These are phyloP conservation scores for Thelephora ganbajun DNA, from an alignment of 768 basidiomycete genomes.

Conservation along the genomic window DNA sequence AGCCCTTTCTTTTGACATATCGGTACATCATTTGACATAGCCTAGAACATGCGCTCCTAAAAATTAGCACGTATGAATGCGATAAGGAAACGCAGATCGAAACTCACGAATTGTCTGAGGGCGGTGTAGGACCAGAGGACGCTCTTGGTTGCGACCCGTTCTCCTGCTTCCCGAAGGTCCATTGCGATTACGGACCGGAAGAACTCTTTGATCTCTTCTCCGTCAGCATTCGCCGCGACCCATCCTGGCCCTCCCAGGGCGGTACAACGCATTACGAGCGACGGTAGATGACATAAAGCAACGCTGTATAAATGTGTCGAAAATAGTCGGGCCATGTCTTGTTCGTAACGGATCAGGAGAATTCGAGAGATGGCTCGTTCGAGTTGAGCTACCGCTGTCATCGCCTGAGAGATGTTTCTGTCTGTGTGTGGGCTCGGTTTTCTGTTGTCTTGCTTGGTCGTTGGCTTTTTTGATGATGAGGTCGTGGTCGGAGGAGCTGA, in stretches of 20 bases:
- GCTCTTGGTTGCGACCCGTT: conserved; percentile 67
- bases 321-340: conserved; percentile 63
- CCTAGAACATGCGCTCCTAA: conserved; percentile 23
- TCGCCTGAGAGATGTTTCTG: conserved; percentile 38
- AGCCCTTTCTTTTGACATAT: conserved; percentile 53
- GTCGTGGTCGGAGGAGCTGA: conserved; percentile 36
- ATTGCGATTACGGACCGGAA: conserved; percentile 56
- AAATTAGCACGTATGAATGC: background rate
- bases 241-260: conserved; percentile 51
- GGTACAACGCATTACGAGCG: conserved; percentile 51
- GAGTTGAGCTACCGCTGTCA: conserved; percentile 49
- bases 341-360: conserved; percentile 55
- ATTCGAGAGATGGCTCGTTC: conserved; percentile 58
- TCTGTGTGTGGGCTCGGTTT: conserved; percentile 36
- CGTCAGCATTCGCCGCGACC: conserved; percentile 52
- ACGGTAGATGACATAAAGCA: conserved; percentile 52
- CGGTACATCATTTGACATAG: conserved; percentile 53
- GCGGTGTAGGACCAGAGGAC: conserved; percentile 73
- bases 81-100: background rate
- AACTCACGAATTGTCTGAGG: conserved; percentile 56
- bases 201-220: conserved; percentile 63
- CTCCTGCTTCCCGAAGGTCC: conserved; percentile 68
- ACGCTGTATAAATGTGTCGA: conserved; percentile 55
- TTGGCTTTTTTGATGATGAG: conserved; percentile 17
- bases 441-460: conserved; percentile 20